These are phyloP conservation scores for Filobasidium floriforme DNA, from an alignment of 768 basidiomycete genomes.

Conservation along the genomic window DNA sequence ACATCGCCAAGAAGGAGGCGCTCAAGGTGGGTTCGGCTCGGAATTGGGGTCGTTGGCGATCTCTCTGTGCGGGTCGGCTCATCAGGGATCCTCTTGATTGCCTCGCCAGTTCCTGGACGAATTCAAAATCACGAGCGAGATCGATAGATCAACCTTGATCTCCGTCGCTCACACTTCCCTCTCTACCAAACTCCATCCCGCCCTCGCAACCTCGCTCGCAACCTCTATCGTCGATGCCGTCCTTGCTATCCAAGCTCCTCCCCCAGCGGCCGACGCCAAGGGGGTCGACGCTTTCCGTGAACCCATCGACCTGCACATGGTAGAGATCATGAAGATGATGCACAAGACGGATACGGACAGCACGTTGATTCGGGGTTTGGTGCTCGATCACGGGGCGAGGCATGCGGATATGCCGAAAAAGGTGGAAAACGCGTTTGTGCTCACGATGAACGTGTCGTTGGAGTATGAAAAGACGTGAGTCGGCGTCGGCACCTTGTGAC, in stretches of 20 bases:
- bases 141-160: constrained; percentile 85
- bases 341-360: constrained; percentile 97
- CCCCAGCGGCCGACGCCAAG: constrained; percentile 47
- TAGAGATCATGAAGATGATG: constrained; percentile 99
- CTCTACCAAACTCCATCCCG: constrained; percentile 77
- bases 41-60: neutral
- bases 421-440: constrained; percentile 87
- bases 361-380: constrained; percentile 85
- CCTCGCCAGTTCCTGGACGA: constrained; percentile 72
- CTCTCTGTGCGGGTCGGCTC: no score
- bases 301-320: constrained; percentile 97
- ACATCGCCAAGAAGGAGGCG: constrained; percentile 94
- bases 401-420: constrained; percentile 99
- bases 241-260: constrained; percentile 67
- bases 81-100: neutral
- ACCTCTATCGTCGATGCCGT: constrained; percentile 95
- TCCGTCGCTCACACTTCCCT: constrained; percentile 92
- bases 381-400: constrained; percentile 91
- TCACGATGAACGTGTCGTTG: constrained; percentile 92
- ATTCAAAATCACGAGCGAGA: constrained; percentile 61
- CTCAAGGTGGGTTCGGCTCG: constrained; percentile 56
- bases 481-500: no score
- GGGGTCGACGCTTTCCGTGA: constrained; percentile 70
- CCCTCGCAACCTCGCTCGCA: constrained; percentile 76
- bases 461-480: constrained; percentile 99